Percentiles rank a stretch among this genome's conserved stretches.
These are phyloP conservation scores for Manihot esculenta DNA, from an alignment of 441 rosid species.

Conservation along the genomic window DNA sequence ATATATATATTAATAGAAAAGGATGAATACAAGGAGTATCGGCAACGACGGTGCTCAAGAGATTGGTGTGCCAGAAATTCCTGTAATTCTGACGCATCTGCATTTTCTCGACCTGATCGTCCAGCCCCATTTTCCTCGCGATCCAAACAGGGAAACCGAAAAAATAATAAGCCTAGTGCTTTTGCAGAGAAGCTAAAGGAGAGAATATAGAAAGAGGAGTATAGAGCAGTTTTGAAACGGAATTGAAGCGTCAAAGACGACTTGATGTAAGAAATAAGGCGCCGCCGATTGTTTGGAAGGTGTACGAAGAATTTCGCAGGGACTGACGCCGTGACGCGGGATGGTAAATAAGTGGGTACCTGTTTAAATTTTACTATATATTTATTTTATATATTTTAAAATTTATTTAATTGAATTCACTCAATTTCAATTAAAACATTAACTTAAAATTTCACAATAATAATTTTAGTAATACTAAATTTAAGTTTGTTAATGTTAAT, in stretches of 20 bases:
- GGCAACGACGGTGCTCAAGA: constrained; percentile 29
- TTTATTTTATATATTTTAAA: too few species aligned
- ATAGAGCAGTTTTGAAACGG: neutral
- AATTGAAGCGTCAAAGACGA: constrained; percentile 5
- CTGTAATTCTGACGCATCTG: constrained; percentile 38
- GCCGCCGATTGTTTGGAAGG: constrained; percentile 10
- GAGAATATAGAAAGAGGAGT: neutral
- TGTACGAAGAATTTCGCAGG: neutral
- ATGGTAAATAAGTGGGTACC: too few species aligned
- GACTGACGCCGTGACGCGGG: too few species aligned
- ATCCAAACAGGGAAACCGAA: too few species aligned
- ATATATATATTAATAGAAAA: neutral
- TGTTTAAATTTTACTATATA: too few species aligned
- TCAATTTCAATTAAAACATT: too few species aligned
- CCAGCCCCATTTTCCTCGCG: constrained; percentile 22
- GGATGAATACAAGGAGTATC: constrained; percentile 38
- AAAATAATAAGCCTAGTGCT: too few species aligned
- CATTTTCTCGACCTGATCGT: constrained; percentile 32
- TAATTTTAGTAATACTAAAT: too few species aligned
- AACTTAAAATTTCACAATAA: too few species aligned
- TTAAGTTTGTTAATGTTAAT: too few species aligned
- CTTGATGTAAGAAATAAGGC: neutral
- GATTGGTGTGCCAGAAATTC: constrained; percentile 52
- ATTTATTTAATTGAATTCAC: too few species aligned
- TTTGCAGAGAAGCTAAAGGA: neutral